Conservation (phyloP, 2,329 filamentous ascomycete species). For the Xylariomycetidae sp. region DNA sequence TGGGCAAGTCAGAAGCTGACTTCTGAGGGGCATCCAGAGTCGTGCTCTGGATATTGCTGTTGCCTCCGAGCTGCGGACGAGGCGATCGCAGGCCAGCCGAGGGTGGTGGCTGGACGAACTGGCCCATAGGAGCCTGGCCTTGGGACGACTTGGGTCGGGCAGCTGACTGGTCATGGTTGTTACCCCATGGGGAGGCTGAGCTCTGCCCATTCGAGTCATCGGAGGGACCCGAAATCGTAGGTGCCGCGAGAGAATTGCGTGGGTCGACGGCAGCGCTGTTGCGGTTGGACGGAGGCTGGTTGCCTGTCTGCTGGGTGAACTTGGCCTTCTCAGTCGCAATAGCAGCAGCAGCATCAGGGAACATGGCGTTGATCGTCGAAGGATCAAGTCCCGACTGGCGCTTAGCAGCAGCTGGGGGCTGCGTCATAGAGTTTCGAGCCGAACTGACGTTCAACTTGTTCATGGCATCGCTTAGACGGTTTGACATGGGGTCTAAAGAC, state of each 20-base stretch:
- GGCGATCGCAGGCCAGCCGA: constrained; percentile 76
- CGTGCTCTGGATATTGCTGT: constrained; percentile 73
- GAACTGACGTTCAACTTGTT: constrained; percentile 86
- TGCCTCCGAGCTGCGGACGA: constrained; percentile 59
- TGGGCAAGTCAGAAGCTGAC: constrained; percentile 63
- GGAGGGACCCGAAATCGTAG: constrained; percentile 65
- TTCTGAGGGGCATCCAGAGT: constrained; percentile 70
- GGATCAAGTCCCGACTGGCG: constrained; percentile 92
- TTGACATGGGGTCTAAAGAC: constrained; percentile 86
- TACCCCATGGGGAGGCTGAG: constrained; percentile 76
- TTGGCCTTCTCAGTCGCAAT: constrained; percentile 98
- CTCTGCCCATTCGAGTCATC: constrained; percentile 61
- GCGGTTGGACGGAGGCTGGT: constrained; percentile 82
- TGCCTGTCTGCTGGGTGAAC: constrained; percentile 91
- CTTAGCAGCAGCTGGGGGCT: constrained; percentile 73
- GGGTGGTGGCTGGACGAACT: constrained; percentile 79
- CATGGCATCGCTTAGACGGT: constrained; percentile 93
- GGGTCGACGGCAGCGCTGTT: constrained; percentile 81
- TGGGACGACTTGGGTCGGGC: constrained; percentile 72
- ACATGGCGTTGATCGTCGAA: constrained; percentile 96
- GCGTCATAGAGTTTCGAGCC: constrained; percentile 77
- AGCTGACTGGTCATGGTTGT: constrained; percentile 41
- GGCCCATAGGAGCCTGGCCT: constrained; percentile 81
- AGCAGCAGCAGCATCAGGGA: constrained; percentile 95
- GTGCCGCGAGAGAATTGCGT: constrained; percentile 66